Percentiles rank a stretch among this genome's conserved stretches.
phyloP scores from a whole-genome alignment of 805 yeast species.

The Cyberlindnera xishuangbannaensis region DNA sequence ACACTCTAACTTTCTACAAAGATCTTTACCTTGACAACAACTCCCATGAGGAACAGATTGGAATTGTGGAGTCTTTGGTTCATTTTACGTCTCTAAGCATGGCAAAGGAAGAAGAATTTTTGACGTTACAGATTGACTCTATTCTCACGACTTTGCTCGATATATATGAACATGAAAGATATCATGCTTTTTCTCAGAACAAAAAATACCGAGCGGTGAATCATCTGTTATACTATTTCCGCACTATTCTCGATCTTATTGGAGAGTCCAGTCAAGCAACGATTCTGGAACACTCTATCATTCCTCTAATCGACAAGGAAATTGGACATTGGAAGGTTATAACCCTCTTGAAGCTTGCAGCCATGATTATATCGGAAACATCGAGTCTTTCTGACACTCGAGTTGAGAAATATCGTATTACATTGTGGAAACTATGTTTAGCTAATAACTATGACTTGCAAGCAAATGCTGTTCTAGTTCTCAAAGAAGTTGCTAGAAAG shows the following conservation, averaged over 20 bases:
- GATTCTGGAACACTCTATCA: conserved; percentile 23
- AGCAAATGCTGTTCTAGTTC: conserved; percentile 32
- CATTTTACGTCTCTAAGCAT: conserved; percentile 29
- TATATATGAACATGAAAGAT: conserved; percentile 25
- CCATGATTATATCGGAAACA: conserved; percentile 27
- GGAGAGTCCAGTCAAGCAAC: conserved; percentile 31
- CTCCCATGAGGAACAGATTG: conserved; percentile 23
- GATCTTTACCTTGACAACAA: conserved; percentile 22
- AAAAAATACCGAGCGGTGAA: conserved; percentile 14
- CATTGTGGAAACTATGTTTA: conserved; percentile 32
- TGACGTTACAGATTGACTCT: conserved; percentile 24
- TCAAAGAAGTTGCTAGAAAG: conserved; percentile 28
- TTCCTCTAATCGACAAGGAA: conserved; percentile 10
- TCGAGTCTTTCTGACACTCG: conserved; percentile 19
- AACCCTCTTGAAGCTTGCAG: conserved; percentile 20
- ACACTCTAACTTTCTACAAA: conserved; percentile 18
- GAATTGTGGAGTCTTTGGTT: conserved; percentile 32
- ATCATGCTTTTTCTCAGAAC: conserved; percentile 17
- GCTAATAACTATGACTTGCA: conserved; percentile 37
- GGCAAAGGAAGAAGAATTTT: conserved; percentile 23
- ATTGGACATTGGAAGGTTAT: conserved; percentile 8
- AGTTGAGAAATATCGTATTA: conserved; percentile 23
- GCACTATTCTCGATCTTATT: conserved; percentile 19
- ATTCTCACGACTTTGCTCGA: conserved; percentile 22
- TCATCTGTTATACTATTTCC: conserved; percentile 23